These are phyloP conservation scores for Hypholoma sublateritium DNA, from an alignment of 768 basidiomycete genomes.

Conservation along the genomic window DNA sequence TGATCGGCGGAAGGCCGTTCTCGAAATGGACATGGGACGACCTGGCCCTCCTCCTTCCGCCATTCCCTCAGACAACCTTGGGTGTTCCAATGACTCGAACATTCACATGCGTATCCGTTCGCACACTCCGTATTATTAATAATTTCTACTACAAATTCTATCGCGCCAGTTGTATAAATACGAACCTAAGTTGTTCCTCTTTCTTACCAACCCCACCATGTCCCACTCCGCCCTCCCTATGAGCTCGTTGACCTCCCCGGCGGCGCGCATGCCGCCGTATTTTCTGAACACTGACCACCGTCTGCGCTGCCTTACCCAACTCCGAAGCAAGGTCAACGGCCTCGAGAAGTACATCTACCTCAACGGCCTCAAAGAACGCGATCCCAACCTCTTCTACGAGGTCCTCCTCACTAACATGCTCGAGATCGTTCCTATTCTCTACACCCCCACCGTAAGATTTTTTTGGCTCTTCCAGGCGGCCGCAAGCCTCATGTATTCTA, in stretches of 20 bases:
- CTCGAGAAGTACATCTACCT: constrained; percentile 77
- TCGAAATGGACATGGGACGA: constrained; percentile 27
- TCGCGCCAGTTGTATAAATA: constrained; percentile 25
- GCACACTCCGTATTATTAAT: constrained; percentile 17
- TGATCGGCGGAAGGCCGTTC: constrained; percentile 36
- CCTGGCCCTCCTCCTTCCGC: constrained; percentile 28
- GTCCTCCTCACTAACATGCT: constrained; percentile 61
- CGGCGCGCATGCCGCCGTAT: constrained; percentile 44
- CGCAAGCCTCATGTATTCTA: constrained; percentile 4
- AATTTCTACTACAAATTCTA: constrained; percentile 19
- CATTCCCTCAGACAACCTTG: constrained; percentile 21
- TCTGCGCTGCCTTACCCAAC: constrained; percentile 54
- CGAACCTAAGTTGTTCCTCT: constrained; percentile 12
- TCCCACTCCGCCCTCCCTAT: constrained; percentile 16
- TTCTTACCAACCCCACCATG: constrained; percentile 21
- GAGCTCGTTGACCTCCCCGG: constrained; percentile 14
- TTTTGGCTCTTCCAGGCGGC: background rate
- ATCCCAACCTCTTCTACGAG: constrained; percentile 66
- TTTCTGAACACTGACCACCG: constrained; percentile 50
- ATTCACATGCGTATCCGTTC: constrained; percentile 31
- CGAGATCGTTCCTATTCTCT: constrained; percentile 69
- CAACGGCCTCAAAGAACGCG: constrained; percentile 59
- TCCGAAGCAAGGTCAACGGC: constrained; percentile 52
- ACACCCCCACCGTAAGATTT: constrained; percentile 65
- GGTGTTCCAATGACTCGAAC: constrained; percentile 19